These are phyloP conservation scores for Helotiales sp. DNA, from an alignment of 2,329 filamentous ascomycete genomes.

Conservation along the genomic window DNA sequence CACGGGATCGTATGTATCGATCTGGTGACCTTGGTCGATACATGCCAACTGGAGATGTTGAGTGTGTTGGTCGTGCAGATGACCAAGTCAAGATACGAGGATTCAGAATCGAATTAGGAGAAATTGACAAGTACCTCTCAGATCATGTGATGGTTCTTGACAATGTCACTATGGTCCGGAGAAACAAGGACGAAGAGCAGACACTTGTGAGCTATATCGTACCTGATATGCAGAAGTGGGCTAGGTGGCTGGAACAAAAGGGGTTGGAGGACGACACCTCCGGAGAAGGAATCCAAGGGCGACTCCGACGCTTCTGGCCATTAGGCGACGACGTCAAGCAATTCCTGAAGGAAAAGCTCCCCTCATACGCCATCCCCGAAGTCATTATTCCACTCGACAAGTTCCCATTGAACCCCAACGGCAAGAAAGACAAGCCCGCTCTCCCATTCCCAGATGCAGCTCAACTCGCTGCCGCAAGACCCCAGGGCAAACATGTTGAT, in stretches of 20 bases:
- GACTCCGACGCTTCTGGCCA: conserved; percentile 46
- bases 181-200: conserved; percentile 83
- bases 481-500: conserved; percentile 48
- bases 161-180: conserved; percentile 81
- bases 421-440: conserved; percentile 80
- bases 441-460: conserved; percentile 81
- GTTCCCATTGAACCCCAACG: conserved; percentile 83
- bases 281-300: conserved; percentile 47
- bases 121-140: conserved; percentile 86
- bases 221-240: conserved; percentile 78
- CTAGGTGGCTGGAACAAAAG: conserved; percentile 64
- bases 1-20: conserved; percentile 83
- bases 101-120: conserved; percentile 92
- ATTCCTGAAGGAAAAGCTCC: conserved; percentile 72
- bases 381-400: conserved; percentile 74
- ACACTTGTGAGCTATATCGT: conserved; percentile 90
- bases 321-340: conserved; percentile 62
- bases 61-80: conserved; percentile 81
- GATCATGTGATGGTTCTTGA: conserved; percentile 78
- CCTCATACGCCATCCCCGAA: conserved; percentile 76
- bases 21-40: conserved; percentile 87
- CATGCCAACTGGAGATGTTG: conserved; percentile 69
- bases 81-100: conserved; percentile 95
- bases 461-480: conserved; percentile 62
- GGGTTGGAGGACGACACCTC: conserved; percentile 55